Evolutionary conservation across 2,329 filamentous ascomycete genomes (phyloP).

Genomic region (Albifimbria verrucaria): DNA sequence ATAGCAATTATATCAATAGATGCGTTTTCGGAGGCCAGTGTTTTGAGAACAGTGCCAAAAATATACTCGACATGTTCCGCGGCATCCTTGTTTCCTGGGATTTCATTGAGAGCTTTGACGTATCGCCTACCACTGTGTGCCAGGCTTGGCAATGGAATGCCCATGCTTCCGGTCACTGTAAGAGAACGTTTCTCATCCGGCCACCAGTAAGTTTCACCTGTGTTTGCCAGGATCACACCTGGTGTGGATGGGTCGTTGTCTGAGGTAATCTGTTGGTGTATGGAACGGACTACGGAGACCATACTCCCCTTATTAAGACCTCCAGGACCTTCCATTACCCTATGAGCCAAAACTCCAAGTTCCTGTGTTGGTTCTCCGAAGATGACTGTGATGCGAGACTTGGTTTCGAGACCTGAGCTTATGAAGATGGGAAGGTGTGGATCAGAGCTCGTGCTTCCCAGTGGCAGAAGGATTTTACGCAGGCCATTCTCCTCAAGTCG

Average conservation of each 20-base stretch:
- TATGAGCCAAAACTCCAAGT: conserved; percentile 71
- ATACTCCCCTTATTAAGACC: conserved; percentile 70
- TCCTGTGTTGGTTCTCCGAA: conserved; percentile 71
- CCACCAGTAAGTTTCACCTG: conserved; percentile 75
- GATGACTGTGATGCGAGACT: conserved; percentile 66
- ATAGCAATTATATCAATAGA: conserved; percentile 69
- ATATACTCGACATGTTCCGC: conserved; percentile 63
- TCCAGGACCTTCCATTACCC: conserved; percentile 59
- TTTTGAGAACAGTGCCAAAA: conserved; percentile 60
- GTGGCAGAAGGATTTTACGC: conserved; percentile 58
- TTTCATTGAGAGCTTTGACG: conserved; percentile 53
- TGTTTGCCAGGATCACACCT: conserved; percentile 73
- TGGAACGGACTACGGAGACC: conserved; percentile 55
- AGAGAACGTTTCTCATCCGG: conserved; percentile 59
- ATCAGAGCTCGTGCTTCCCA: conserved; percentile 39
- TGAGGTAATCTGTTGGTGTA: conserved; percentile 34
- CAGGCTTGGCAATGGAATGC: conserved; percentile 59
- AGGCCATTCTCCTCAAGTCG: conserved; percentile 64
- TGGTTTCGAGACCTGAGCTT: conserved; percentile 46
- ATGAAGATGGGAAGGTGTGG: conserved; percentile 68
- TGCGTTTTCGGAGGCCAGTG: conserved; percentile 43
- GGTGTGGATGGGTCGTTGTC: conserved; percentile 34
- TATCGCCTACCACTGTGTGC: conserved; percentile 55
- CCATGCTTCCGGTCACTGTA: conserved; percentile 53
- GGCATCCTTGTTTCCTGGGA: conserved; percentile 56